Conservation (phyloP, 768 basidiomycete species). For the Pisolithus tinctorius region DNA sequence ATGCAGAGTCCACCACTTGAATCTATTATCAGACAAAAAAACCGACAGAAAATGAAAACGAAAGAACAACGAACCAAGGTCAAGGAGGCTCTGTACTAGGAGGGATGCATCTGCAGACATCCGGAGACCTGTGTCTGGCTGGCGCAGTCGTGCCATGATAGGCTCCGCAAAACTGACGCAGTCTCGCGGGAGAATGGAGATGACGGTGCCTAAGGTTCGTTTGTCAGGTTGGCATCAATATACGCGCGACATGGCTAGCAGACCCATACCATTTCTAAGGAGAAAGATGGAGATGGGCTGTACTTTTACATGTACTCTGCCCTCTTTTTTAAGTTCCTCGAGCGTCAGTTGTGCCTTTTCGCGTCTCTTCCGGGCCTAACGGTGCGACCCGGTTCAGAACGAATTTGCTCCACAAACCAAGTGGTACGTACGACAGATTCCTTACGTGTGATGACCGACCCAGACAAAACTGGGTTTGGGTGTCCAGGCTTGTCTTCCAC, state of each 20-base stretch:
- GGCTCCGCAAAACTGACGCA: slow-evolving; percentile 46
- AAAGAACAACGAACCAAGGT: slow-evolving; percentile 32
- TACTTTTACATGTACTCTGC: slow-evolving; percentile 53
- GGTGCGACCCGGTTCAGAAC: background rate
- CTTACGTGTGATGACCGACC: background rate
- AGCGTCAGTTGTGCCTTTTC: slow-evolving; percentile 8
- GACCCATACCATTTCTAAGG: slow-evolving; percentile 46
- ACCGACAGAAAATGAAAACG: too few relatives aligned
- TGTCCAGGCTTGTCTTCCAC: background rate
- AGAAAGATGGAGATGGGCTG: slow-evolving; percentile 65
- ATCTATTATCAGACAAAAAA: background rate
- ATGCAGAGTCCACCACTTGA: slow-evolving; percentile 59
- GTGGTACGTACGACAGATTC: slow-evolving; percentile 4
- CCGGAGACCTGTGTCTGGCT: slow-evolving; percentile 53
- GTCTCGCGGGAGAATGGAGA: slow-evolving; percentile 47
- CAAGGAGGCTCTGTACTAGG: slow-evolving; percentile 62
- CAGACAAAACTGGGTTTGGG: background rate
- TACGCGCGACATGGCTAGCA: slow-evolving; percentile 6
- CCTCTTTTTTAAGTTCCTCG: slow-evolving; percentile 41
- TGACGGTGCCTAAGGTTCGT: slow-evolving; percentile 45
- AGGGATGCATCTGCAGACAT: slow-evolving; percentile 61
- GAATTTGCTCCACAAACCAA: too few relatives aligned
- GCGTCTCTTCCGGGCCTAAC: slow-evolving; percentile 5
- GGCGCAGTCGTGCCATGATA: slow-evolving; percentile 50
- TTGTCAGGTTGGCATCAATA: too few relatives aligned